Evolutionary conservation across 768 basidiomycete species (phyloP).

Genomic region (Rhizopogon vesiculosus): DNA sequence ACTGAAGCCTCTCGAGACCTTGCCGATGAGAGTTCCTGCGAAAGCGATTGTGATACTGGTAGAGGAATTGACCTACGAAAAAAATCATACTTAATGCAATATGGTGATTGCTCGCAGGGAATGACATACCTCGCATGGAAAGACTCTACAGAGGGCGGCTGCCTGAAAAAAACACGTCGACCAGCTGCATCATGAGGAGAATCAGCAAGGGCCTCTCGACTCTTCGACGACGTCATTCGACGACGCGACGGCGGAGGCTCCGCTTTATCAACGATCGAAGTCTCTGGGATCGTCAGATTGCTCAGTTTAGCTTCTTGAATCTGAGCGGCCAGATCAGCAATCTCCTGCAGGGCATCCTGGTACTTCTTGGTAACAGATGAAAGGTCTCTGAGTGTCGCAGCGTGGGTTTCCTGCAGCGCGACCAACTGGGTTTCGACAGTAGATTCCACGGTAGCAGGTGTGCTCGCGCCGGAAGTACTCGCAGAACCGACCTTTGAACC

Average conservation of each 20-base stretch:
- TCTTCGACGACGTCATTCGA: constrained; percentile 46
- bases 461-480: constrained; percentile 22
- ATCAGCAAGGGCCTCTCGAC: constrained; percentile 38
- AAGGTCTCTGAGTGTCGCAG: constrained; percentile 74
- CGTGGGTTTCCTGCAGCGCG: constrained; percentile 77
- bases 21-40: constrained; percentile 92
- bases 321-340: constrained; percentile 90
- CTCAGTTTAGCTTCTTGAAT: constrained; percentile 81
- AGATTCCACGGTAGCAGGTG: constrained; percentile 30
- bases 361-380: constrained; percentile 79
- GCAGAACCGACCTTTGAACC: constrained; percentile 26
- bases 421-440: constrained; percentile 59
- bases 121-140: constrained; percentile 72
- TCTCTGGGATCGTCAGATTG: constrained; percentile 40
- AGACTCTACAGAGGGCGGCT: constrained; percentile 83
- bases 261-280: constrained; percentile 31
- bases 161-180: constrained; percentile 80
- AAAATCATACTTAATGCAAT: constrained; percentile 13
- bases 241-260: constrained; percentile 48
- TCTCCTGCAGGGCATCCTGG: constrained; percentile 83
- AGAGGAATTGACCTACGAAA: constrained; percentile 77
- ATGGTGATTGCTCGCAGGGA: not conserved
- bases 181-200: constrained; percentile 44
- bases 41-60: constrained; percentile 93
- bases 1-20: constrained; percentile 80